Conservation (phyloP, 2,329 filamentous ascomycete genomes). For the Neobulgaria alba region DNA sequence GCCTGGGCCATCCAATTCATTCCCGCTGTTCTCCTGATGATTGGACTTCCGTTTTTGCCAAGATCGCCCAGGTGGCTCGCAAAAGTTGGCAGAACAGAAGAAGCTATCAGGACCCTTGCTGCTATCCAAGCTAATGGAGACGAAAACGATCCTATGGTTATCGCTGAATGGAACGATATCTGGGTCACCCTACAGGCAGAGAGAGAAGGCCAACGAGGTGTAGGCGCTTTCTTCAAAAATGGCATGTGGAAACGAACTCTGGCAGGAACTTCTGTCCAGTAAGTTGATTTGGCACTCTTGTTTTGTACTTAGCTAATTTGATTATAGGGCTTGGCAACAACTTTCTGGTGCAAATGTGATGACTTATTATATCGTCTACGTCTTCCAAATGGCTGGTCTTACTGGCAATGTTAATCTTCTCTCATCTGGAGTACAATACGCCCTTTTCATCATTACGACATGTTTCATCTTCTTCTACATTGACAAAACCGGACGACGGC, state of each 20-base stretch:
- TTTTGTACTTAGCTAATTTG: not conserved
- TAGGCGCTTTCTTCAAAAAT: conserved; percentile 30
- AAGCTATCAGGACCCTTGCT: conserved; percentile 38
- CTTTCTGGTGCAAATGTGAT: conserved; percentile 10
- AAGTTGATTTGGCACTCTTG: not conserved
- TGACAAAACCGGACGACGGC: conserved; percentile 17
- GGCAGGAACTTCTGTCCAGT: conserved; percentile 1
- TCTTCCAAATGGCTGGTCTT: conserved; percentile 31
- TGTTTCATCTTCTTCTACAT: conserved; percentile 15
- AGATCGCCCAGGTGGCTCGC: conserved; percentile 42
- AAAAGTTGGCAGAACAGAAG: conserved; percentile 32
- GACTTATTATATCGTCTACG: conserved; percentile 30
- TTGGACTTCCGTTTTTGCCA: conserved; percentile 36
- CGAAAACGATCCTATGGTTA: conserved; percentile 41
- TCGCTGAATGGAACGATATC: conserved; percentile 49
- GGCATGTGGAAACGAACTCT: conserved; percentile 4
- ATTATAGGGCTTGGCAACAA: conserved; percentile 2
- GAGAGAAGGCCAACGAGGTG: conserved; percentile 18
- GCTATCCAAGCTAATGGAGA: conserved; percentile 48
- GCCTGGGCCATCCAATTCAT: conserved; percentile 42
- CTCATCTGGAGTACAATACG: conserved; percentile 15
- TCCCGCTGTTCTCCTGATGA: conserved; percentile 34
- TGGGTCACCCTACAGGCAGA: conserved; percentile 1
- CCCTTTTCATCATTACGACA: conserved; percentile 15
- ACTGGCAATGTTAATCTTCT: conserved; percentile 29